Evolutionary conservation across 78 protist species (phyloP).

Genomic region (Pelomyxa schiedti): DNA sequence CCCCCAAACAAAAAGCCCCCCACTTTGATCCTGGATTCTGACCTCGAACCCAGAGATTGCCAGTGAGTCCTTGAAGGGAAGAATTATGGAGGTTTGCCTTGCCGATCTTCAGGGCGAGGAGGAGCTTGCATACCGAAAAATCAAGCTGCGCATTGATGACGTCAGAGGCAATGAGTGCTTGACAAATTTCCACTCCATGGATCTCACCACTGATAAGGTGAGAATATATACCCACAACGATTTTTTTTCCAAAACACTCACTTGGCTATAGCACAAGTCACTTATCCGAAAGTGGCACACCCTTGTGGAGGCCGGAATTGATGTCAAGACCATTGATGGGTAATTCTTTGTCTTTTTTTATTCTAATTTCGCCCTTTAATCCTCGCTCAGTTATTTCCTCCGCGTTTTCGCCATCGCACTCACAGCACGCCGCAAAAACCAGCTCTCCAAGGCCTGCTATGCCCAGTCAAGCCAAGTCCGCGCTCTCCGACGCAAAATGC

Average conservation of each 20-base stretch:
- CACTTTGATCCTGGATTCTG: neutral
- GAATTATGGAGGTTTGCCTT: slow-evolving; percentile 90
- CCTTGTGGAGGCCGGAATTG: slow-evolving; percentile 86
- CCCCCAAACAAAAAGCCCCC: neutral
- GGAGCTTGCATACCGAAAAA: slow-evolving; percentile 83
- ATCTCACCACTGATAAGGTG: slow-evolving; percentile 96
- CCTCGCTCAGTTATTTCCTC: too few relatives aligned
- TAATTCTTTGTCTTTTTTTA: too few relatives aligned
- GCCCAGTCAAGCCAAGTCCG: slow-evolving; percentile 81
- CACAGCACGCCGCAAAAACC: slow-evolving; percentile 72
- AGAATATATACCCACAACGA: slow-evolving; percentile 5
- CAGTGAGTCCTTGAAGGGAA: slow-evolving; percentile 87
- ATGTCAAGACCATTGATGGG: slow-evolving; percentile 89
- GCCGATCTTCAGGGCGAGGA: slow-evolving; percentile 89
- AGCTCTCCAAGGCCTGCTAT: slow-evolving; percentile 63
- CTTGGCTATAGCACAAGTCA: slow-evolving; percentile 16
- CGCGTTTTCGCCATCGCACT: slow-evolving; percentile 92
- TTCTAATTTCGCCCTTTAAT: slow-evolving; percentile 1
- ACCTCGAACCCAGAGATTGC: slow-evolving; percentile 69
- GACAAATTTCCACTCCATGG: slow-evolving; percentile 97
- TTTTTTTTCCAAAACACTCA: neutral
- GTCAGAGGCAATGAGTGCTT: slow-evolving; percentile 83
- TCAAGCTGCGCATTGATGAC: slow-evolving; percentile 85
- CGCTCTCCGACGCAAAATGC: slow-evolving; percentile 87
- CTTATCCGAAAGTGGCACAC: slow-evolving; percentile 93